Evolutionary conservation across 164 flowering plant genomes (phyloP).

Genomic region (Umbilicus rupestris): DNA sequence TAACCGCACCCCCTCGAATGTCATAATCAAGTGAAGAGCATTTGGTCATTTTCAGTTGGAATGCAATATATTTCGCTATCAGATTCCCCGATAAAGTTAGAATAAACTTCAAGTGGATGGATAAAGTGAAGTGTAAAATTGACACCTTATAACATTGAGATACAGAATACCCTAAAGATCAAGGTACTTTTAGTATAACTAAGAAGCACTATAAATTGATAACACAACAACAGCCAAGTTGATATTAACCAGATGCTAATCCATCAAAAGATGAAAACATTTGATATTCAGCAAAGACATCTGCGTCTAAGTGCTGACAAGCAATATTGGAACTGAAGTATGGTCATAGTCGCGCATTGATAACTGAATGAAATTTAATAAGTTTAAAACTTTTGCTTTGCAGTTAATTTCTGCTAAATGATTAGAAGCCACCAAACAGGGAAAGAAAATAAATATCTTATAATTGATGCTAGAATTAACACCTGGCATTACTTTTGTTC

Average conservation of each 20-base stretch:
- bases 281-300: not conserved
- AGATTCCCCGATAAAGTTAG: not conserved
- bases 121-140: not conserved
- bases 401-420: not conserved
- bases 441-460: not conserved
- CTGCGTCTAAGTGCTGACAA: not conserved
- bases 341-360: not conserved
- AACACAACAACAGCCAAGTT: not conserved
- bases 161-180: not conserved
- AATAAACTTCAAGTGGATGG: not conserved
- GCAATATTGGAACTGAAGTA: not conserved
- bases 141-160: not conserved
- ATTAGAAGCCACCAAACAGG: not conserved
- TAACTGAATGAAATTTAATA: not conserved
- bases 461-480: not conserved
- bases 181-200: not conserved
- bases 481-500: slow-evolving; percentile 1
- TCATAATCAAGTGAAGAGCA: not conserved
- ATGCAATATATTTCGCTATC: not conserved
- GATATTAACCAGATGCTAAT: not conserved
- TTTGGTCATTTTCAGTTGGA: not conserved
- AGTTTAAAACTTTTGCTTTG: not conserved
- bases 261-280: not conserved
- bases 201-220: not conserved
- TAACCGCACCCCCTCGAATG: not conserved